Percentiles rank a stretch among this genome's conserved stretches.
Evolutionary conservation across 2,329 filamentous ascomycete genomes (phyloP).

Genomic region (Onygenales sp.): DNA sequence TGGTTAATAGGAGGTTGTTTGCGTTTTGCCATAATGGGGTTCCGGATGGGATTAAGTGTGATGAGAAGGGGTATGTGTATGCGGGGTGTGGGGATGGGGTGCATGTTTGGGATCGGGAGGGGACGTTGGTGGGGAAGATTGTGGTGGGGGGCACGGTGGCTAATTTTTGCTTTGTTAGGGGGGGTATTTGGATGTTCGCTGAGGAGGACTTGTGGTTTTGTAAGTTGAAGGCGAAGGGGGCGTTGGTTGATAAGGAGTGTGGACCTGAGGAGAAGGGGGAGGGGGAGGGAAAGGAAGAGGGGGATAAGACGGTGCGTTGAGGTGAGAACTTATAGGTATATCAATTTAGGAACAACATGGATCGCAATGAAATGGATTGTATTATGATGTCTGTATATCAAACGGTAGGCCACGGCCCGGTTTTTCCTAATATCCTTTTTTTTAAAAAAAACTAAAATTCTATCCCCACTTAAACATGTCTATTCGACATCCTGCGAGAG

Average conservation of each 20-base stretch:
- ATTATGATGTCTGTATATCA: not conserved
- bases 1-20: conserved; percentile 44
- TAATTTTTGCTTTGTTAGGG: conserved; percentile 40
- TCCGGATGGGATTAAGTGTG: conserved; percentile 39
- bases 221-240: conserved; percentile 9
- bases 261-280: not conserved
- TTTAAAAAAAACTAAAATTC: not conserved
- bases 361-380: not conserved
- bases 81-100: conserved; percentile 46
- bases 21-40: conserved; percentile 40
- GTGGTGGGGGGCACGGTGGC: conserved; percentile 38
- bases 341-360: not conserved
- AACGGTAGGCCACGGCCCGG: not conserved
- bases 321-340: not conserved
- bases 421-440: conserved; percentile 9
- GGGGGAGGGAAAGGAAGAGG: not conserved
- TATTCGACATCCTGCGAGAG: conserved; percentile 59
- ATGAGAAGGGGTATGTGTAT: conserved; percentile 48
- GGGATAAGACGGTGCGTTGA: not conserved
- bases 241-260: conserved; percentile 8
- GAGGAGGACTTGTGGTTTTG: conserved; percentile 10
- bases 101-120: conserved; percentile 43
- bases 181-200: conserved; percentile 11
- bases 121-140: conserved; percentile 48
- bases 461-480: conserved; percentile 1